Evolutionary conservation across 768 basidiomycete genomes (phyloP).

Genomic region (Cystobasidium onofrii): DNA sequence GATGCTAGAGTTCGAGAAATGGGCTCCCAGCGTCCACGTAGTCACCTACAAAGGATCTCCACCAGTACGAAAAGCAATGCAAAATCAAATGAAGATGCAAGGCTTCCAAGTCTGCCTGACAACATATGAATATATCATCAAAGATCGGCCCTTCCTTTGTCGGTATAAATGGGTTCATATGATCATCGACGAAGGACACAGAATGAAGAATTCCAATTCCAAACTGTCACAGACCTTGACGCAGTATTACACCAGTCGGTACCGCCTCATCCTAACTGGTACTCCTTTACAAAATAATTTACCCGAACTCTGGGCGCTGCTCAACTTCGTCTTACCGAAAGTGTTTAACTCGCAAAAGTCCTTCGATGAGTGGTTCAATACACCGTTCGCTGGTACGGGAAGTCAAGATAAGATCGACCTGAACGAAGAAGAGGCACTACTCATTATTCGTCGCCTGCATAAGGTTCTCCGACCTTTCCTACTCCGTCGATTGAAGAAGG

Average conservation of each 20-base stretch:
- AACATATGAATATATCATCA: constrained; percentile 63
- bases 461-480: constrained; percentile 94
- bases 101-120: constrained; percentile 43
- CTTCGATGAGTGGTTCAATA: constrained; percentile 99
- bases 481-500: constrained; percentile 79
- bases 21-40: constrained; percentile 54
- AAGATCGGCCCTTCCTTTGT: constrained; percentile 40
- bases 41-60: constrained; percentile 88
- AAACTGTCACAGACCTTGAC: constrained; percentile 49
- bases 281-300: constrained; percentile 97
- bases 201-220: constrained; percentile 88
- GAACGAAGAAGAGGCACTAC: constrained; percentile 98
- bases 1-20: constrained; percentile 48
- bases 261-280: constrained; percentile 88
- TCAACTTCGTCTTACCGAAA: constrained; percentile 95
- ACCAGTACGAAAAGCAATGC: constrained; percentile 67
- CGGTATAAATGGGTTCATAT: constrained; percentile 66
- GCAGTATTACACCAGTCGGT: constrained; percentile 77
- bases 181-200: constrained; percentile 91
- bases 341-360: constrained; percentile 99
- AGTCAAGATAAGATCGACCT: constrained; percentile 95
- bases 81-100: constrained; percentile 44
- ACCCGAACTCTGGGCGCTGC: constrained; percentile 85
- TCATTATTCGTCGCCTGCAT: constrained; percentile 75
- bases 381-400: constrained; percentile 97